phyloP scores from a whole-genome alignment of 805 yeast genomes.

The Maudiozyma barnettii region DNA sequence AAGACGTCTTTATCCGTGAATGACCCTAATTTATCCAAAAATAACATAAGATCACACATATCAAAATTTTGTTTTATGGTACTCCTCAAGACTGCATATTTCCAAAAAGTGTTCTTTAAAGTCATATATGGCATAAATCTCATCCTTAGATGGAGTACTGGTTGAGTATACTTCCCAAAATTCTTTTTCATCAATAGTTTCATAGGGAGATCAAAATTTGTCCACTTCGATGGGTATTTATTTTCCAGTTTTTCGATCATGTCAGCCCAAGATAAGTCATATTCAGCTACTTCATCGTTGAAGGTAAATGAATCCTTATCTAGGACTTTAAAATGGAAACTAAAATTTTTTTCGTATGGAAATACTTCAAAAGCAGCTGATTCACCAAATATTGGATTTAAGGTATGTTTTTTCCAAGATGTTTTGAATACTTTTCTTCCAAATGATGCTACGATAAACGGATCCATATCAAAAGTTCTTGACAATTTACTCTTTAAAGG shows the following conservation, averaged over 20 bases:
- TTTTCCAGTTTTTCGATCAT: constrained; percentile 29
- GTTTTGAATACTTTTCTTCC: constrained; percentile 84
- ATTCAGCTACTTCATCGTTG: constrained; percentile 73
- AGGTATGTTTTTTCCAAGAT: constrained; percentile 70
- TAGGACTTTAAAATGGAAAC: constrained; percentile 60
- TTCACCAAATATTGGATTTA: constrained; percentile 77
- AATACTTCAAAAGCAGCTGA: constrained; percentile 68
- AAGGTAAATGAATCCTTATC: constrained; percentile 79
- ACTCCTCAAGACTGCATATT: constrained; percentile 39
- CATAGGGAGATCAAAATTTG: constrained; percentile 31
- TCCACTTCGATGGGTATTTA: constrained; percentile 12
- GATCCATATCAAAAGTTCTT: constrained; percentile 84
- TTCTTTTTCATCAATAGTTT: constrained; percentile 15
- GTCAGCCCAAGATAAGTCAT: constrained; percentile 46
- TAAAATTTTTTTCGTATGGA: constrained; percentile 53
- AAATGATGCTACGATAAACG: constrained; percentile 84
- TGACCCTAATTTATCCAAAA: constrained; percentile 43
- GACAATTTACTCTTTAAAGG: constrained; percentile 55
- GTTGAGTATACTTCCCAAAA: constrained; percentile 17
- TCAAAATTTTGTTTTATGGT: constrained; percentile 35
- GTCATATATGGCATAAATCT: constrained; percentile 58
- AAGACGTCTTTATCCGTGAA: constrained; percentile 47
- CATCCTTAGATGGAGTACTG: constrained; percentile 49
- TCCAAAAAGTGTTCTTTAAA: constrained; percentile 64
- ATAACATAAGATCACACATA: constrained; percentile 49